Conservation (phyloP, 78 protist genomes). For the Ministeria vibrans region DNA sequence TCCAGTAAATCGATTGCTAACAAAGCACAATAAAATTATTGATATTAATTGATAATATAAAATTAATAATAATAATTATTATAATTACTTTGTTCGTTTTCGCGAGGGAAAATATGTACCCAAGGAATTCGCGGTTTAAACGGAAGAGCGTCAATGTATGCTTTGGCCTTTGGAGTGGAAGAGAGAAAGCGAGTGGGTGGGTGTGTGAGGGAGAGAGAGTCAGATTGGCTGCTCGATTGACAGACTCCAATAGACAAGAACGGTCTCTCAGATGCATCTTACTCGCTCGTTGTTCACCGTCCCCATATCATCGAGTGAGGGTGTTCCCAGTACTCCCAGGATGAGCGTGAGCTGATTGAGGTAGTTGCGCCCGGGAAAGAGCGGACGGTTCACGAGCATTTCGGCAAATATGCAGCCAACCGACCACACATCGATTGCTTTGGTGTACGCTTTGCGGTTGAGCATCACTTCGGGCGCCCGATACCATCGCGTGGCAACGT, state of each 20-base stretch:
- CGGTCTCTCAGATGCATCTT: too few relatives aligned
- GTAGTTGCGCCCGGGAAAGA: conserved; percentile 59
- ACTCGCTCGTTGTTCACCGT: conserved; percentile 24
- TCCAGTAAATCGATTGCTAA: conserved; percentile 78
- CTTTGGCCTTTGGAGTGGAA: conserved; percentile 16
- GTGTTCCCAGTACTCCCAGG: conserved; percentile 4
- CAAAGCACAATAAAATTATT: not conserved
- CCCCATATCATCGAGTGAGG: conserved; percentile 12
- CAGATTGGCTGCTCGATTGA: not conserved
- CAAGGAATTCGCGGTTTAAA: not conserved
- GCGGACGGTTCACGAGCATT: conserved; percentile 29
- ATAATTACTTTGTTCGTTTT: not conserved
- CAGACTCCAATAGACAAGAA: too few relatives aligned
- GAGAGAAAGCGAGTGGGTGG: not conserved
- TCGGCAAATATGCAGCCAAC: conserved; percentile 38
- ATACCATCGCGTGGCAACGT: conserved; percentile 95
- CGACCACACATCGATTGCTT: conserved; percentile 47
- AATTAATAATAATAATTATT: too few relatives aligned
- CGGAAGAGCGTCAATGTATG: conserved; percentile 5
- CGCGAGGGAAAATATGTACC: conserved; percentile 6
- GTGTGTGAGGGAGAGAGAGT: not conserved
- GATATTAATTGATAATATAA: not conserved
- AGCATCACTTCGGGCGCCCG: conserved; percentile 89
- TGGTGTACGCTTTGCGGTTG: conserved; percentile 56
- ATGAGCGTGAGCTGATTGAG: conserved; percentile 42